Base-by-base conservation (phyloP, 305 asterid species). In the Withania somnifera region DNA sequence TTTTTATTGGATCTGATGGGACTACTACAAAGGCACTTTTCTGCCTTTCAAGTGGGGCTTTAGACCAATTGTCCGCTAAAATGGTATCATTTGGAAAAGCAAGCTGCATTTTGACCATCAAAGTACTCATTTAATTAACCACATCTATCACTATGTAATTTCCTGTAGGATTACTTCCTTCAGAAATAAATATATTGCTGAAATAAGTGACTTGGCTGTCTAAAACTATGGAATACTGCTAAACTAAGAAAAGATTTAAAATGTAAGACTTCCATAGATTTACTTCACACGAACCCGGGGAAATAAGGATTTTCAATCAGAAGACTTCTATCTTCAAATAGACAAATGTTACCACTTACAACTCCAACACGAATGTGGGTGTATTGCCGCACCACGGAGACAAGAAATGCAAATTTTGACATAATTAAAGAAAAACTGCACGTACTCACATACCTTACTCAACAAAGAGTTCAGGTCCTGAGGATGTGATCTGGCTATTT, bases 401-500 rank as follows among this genome's bases (percentile, higher is more conserved):
- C 9, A 11, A 54, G 11, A 58, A 45, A 36, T 34, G 34, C n/a
- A 42, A 57, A 24, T 69, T 11, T 30, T 32, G 38, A 82, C 19
- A 7, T 57, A 67, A 40, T 8, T 26, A 38, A 32, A 11, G 50
- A 54, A 71, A 15, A 73, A 47, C 60, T 26, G 15, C 42, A 73
- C 30, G 64, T 26, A 78, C 81, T 66, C 19, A 6, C 85, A 75
- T 84, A 93, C 99, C 97, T 95, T 94, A 80, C 86, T 92, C 89
- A 96, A 82, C 87, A 96, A 89, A 85, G 98, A 94, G 88, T 85
- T 89, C 81, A 96, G 92, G 87, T 96, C 99, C 90, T 91, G 97
- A n/a, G 97, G 99, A 86, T 94, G 99, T 30, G 98, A 93, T 88
- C 91, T 96, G 78, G 99, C 97, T 85, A 96, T 94, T 84, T 91